These are phyloP conservation scores for Coffea eugenioides DNA, from an alignment of 257 asterid species.

Conservation along the genomic window DNA sequence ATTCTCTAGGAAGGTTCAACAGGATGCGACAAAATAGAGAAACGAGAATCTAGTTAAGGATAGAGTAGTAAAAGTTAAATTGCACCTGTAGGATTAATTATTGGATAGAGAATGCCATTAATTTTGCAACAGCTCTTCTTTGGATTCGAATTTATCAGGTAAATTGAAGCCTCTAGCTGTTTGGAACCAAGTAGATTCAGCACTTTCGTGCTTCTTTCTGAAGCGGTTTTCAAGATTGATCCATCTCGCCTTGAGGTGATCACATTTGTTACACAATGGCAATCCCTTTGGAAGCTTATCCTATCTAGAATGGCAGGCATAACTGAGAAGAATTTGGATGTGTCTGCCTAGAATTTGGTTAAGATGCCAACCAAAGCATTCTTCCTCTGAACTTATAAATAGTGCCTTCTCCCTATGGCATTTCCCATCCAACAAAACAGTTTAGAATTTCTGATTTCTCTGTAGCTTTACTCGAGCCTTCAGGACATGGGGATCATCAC, in stretches of 20 bases:
- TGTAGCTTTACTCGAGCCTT: neutral
- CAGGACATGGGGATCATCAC: constrained; percentile 31
- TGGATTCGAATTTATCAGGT: neutral
- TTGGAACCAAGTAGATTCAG: neutral
- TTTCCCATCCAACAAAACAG: neutral
- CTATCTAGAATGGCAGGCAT: neutral
- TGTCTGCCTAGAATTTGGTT: neutral
- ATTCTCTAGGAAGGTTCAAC: neutral
- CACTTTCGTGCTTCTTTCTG: neutral
- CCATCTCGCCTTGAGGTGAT: neutral
- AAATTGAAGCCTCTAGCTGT: neutral
- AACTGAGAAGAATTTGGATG: neutral
- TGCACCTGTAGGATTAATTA: too few species aligned
- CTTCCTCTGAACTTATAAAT: constrained; percentile 2
- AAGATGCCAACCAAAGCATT: neutral
- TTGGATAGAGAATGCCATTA: neutral
- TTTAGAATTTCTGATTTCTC: neutral
- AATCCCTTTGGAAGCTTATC: neutral
- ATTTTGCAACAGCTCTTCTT: constrained; percentile 3
- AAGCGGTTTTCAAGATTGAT: neutral
- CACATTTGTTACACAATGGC: neutral
- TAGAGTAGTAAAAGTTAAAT: too few species aligned
- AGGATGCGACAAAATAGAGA: neutral
- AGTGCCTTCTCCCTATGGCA: neutral
- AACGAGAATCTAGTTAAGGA: too few species aligned